phyloP scores from a whole-genome alignment of 2,329 filamentous ascomycete species.

The Cordyceps cateniannulata region DNA sequence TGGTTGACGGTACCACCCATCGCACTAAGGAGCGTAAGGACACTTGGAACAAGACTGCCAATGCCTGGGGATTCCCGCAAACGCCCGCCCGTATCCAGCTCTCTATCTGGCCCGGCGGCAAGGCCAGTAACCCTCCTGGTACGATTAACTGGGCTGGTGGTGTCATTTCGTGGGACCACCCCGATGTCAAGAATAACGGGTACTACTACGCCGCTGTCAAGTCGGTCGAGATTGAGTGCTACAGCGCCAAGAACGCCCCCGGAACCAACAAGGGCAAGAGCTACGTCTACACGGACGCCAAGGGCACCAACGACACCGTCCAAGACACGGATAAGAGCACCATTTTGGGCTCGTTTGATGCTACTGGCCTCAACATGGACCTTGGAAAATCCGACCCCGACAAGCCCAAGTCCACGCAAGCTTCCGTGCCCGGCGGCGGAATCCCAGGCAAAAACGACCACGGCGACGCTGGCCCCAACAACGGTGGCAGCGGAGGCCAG shows the following conservation, averaged over 20 bases:
- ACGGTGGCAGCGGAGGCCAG: conserved; percentile 17
- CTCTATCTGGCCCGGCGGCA: conserved; percentile 92
- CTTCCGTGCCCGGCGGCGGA: conserved; percentile 26
- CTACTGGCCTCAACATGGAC: conserved; percentile 71
- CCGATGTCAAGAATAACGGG: conserved; percentile 66
- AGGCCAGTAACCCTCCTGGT: conserved; percentile 68
- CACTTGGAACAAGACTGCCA: conserved; percentile 79
- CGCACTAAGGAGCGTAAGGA: conserved; percentile 68
- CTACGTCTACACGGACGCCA: conserved; percentile 66
- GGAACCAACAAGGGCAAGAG: conserved; percentile 64
- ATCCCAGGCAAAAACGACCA: conserved; percentile 21
- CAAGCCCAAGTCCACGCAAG: conserved; percentile 15
- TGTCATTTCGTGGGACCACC: conserved; percentile 73
- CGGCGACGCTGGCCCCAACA: conserved; percentile 15
- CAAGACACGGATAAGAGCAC: conserved; percentile 68
- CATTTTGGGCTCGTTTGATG: conserved; percentile 70
- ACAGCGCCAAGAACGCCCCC: conserved; percentile 52
- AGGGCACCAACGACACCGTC: conserved; percentile 70
- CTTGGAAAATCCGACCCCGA: conserved; percentile 27
- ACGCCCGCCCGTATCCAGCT: conserved; percentile 86
- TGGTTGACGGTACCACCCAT: conserved; percentile 71
- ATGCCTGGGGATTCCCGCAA: conserved; percentile 84
- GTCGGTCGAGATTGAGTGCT: conserved; percentile 80
- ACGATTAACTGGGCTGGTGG: conserved; percentile 92
- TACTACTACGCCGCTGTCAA: conserved; percentile 84